Conservation (phyloP, 352 stramenopile genomes). For the Thalassiosira exigua region DNA sequence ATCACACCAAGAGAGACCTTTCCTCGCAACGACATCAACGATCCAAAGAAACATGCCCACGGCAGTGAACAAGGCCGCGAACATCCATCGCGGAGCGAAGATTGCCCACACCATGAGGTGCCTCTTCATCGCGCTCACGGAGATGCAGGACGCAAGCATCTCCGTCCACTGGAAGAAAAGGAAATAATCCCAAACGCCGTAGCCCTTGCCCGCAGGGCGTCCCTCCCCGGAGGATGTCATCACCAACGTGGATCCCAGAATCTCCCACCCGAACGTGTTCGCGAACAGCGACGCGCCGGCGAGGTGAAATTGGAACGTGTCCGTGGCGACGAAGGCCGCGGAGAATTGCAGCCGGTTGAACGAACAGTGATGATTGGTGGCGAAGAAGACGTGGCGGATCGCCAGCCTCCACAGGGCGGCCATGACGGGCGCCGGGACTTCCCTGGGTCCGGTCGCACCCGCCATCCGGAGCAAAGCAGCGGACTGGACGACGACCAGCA, state of each 20-base stretch:
- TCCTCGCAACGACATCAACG: background rate
- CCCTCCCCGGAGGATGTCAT: slow-evolving; percentile 38
- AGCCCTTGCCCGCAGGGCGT: background rate
- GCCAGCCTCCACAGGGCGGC: slow-evolving; percentile 72
- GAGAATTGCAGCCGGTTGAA: slow-evolving; percentile 83
- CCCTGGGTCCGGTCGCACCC: slow-evolving; percentile 36
- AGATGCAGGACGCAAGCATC: slow-evolving; percentile 74
- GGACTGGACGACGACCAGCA: slow-evolving; percentile 68
- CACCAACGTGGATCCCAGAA: slow-evolving; percentile 72
- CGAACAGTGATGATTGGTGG: slow-evolving; percentile 78
- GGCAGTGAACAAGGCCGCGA: slow-evolving; percentile 73
- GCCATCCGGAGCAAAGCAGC: slow-evolving; percentile 61
- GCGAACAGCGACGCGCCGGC: slow-evolving; percentile 75
- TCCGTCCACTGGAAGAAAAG: slow-evolving; percentile 75
- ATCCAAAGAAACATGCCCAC: slow-evolving; percentile 45
- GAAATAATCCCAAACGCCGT: slow-evolving; percentile 71
- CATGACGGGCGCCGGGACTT: slow-evolving; percentile 59
- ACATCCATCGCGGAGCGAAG: slow-evolving; percentile 82
- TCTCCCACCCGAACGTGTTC: slow-evolving; percentile 85
- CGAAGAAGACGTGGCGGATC: slow-evolving; percentile 78
- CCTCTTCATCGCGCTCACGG: slow-evolving; percentile 73
- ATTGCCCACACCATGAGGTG: slow-evolving; percentile 86
- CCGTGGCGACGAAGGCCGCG: slow-evolving; percentile 79
- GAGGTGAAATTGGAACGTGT: slow-evolving; percentile 75
- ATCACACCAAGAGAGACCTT: background rate